These are phyloP conservation scores for Talaromyces sp. DNA, from an alignment of 2,329 filamentous ascomycete genomes.

Conservation along the genomic window DNA sequence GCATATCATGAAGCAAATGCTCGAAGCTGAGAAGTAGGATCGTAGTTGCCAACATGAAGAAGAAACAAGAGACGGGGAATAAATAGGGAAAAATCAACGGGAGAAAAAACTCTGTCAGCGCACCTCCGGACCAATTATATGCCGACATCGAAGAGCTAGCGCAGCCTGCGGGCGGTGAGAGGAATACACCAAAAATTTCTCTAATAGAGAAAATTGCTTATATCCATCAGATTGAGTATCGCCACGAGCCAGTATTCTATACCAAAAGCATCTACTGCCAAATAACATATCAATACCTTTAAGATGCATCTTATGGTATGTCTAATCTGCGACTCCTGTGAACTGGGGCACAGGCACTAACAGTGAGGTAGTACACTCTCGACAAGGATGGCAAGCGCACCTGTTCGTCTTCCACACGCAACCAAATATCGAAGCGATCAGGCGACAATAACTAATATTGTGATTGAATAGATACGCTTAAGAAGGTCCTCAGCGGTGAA, in stretches of 20 bases:
- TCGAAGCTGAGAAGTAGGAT: not conserved
- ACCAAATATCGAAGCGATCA: not conserved
- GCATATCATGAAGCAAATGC: not conserved
- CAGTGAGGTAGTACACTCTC: conserved; percentile 66
- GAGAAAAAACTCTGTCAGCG: conserved; percentile 15
- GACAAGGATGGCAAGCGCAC: conserved; percentile 77
- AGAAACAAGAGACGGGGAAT: not conserved
- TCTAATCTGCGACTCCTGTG: not conserved
- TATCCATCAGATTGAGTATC: not conserved
- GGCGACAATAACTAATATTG: not conserved
- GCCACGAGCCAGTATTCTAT: not conserved
- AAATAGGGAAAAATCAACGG: conserved; percentile 19
- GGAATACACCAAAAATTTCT: conserved; percentile 17
- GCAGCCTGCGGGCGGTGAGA: conserved; percentile 15
- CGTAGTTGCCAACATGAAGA: not conserved
- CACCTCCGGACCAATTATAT: conserved; percentile 6
- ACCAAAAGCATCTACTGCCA: not conserved
- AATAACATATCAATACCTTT: conserved; percentile 1
- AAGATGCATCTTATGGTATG: conserved; percentile 44
- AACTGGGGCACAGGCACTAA: conserved; percentile 1
- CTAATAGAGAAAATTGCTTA: conserved; percentile 11
- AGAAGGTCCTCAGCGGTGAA: conserved; percentile 76
- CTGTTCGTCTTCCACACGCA: conserved; percentile 48
- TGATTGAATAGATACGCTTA: conserved; percentile 61
- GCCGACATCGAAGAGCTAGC: not conserved